Evolutionary conservation across 768 basidiomycete species (phyloP).

Genomic region (Calocera cornea): DNA sequence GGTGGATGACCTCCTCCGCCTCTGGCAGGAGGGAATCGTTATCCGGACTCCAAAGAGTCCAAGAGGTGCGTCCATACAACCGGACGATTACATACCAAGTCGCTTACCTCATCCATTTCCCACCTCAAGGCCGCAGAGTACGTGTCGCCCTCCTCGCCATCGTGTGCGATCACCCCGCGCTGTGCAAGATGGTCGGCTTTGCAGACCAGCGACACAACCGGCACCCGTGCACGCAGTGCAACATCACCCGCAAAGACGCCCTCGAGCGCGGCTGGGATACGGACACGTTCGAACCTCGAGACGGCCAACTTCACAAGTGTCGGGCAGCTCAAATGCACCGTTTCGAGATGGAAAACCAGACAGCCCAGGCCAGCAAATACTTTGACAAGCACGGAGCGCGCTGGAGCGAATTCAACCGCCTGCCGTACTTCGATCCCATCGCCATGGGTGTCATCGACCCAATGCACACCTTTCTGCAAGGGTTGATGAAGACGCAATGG

Average conservation of each 20-base stretch:
- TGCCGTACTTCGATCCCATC: slow-evolving; percentile 31
- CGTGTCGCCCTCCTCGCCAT: slow-evolving; percentile 19
- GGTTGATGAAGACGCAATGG: neutral
- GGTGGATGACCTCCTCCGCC: slow-evolving; percentile 22
- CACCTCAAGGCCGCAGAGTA: slow-evolving; percentile 11
- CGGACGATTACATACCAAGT: neutral
- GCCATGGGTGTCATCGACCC: slow-evolving; percentile 25
- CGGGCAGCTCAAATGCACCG: neutral
- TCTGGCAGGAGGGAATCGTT: slow-evolving; percentile 20
- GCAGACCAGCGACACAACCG: slow-evolving; percentile 20
- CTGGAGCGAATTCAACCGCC: slow-evolving; percentile 23
- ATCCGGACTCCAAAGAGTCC: slow-evolving; percentile 12
- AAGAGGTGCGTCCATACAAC: slow-evolving; percentile 9
- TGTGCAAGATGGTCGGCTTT: slow-evolving; percentile 20
- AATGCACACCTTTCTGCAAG: neutral
- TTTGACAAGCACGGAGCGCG: slow-evolving; percentile 20
- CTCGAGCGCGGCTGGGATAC: neutral
- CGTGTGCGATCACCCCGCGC: slow-evolving; percentile 23
- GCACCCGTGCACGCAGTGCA: slow-evolving; percentile 21
- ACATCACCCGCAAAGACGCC: slow-evolving; percentile 13
- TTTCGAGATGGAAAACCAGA: neutral
- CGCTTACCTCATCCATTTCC: neutral
- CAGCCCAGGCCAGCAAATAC: neutral
- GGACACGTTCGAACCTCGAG: neutral
- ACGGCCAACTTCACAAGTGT: neutral